A percentile compares a stretch with the other conserved stretches of the same genome.
These are phyloP conservation scores for Penicillium brevicompactum DNA, from an alignment of 2,329 filamentous ascomycete species.

Conservation along the genomic window DNA sequence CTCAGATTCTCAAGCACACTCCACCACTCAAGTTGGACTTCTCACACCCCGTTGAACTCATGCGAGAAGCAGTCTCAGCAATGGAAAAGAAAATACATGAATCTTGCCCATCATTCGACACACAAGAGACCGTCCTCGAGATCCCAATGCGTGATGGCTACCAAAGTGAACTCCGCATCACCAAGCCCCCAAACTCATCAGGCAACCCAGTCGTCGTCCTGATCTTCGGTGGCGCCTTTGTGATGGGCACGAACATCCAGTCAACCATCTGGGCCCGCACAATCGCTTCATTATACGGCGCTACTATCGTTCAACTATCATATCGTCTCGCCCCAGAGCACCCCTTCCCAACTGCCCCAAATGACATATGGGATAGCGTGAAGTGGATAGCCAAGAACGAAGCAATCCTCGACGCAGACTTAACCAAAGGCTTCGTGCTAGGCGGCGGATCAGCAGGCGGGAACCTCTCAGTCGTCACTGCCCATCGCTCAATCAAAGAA, in stretches of 20 bases:
- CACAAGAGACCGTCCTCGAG: conserved; percentile 1
- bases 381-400: conserved; percentile 49
- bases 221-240: conserved; percentile 28
- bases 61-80: conserved; percentile 2
- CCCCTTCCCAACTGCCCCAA: conserved; percentile 47
- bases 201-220: conserved; percentile 22
- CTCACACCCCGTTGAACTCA: conserved; percentile 1
- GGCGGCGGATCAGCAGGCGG: conserved; percentile 54
- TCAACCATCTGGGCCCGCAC: conserved; percentile 17
- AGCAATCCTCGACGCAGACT: conserved; percentile 41
- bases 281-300: conserved; percentile 21
- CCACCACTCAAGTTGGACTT: conserved; percentile 11
- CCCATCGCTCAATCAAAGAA: conserved; percentile 46
- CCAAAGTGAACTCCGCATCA: conserved; percentile 11
- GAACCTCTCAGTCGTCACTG: conserved; percentile 42
- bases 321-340: conserved; percentile 49
- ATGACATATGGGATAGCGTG: conserved; percentile 51
- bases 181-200: conserved; percentile 4
- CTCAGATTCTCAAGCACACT: conserved; percentile 5
- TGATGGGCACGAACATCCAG: conserved; percentile 22
- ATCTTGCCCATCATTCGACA: conserved; percentile 1
- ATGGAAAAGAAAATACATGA: conserved; percentile 10
- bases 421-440: conserved; percentile 50
- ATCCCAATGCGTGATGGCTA: conserved; percentile 22
- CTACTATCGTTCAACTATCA: conserved; percentile 22